Evolutionary conservation across 2,329 filamentous ascomycete genomes (phyloP).

Genomic region (Neopestalotiopsis rosae): DNA sequence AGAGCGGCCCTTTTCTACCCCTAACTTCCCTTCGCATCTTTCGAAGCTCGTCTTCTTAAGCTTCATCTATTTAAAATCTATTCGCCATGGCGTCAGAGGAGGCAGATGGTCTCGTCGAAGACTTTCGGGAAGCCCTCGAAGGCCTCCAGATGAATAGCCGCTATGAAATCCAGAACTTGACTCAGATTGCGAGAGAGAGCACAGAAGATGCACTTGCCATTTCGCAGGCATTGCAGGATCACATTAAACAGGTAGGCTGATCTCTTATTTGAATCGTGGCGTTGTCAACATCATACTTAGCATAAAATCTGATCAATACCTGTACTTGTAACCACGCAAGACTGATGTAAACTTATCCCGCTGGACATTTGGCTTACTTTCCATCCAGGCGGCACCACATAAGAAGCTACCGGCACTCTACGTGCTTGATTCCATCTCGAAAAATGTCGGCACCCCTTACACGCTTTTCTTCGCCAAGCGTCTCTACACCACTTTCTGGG

Average conservation of each 20-base stretch:
- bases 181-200: conserved; percentile 96
- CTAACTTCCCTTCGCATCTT: conserved; percentile 14
- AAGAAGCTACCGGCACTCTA: conserved; percentile 97
- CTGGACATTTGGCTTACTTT: conserved; percentile 42
- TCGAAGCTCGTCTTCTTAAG: background rate
- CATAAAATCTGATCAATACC: too few relatives aligned
- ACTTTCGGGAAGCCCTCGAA: conserved; percentile 92
- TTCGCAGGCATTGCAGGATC: conserved; percentile 85
- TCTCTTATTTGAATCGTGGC: conserved; percentile 16
- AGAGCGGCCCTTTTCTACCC: background rate
- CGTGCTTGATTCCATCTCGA: conserved; percentile 96
- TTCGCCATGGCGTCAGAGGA: conserved; percentile 54
- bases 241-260: conserved; percentile 88
- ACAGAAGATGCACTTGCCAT: conserved; percentile 95
- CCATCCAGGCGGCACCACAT: conserved; percentile 75
- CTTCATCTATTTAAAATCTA: background rate
- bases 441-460: conserved; percentile 98
- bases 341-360: background rate
- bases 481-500: conserved; percentile 95
- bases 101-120: conserved; percentile 87
- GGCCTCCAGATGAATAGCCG: conserved; percentile 90
- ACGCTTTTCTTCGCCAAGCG: conserved; percentile 93
- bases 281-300: background rate
- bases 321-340: background rate
- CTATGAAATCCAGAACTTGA: conserved; percentile 96